Evolutionary conservation across 106 monocot genomes (phyloP), one percentile per base, ranked within the genome.

Genomic region (Cymbidium sinense): DNA sequence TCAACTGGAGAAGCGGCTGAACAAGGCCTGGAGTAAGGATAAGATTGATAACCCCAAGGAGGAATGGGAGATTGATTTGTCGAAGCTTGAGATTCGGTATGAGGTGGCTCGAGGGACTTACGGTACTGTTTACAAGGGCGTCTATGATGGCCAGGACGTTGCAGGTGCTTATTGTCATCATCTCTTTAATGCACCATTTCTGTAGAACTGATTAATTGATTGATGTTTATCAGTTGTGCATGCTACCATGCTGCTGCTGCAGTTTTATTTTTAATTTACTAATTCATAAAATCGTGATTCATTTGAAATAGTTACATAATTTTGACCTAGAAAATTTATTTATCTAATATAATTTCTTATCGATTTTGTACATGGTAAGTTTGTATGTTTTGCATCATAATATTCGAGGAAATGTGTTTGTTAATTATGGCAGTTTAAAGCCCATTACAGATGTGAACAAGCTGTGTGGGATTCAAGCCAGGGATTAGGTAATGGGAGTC

Each of bases 61-160:
- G 58, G 91, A 87, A 0, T 94, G 94, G 94, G 89, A 94, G 83
- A 94, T 94, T 25, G 91, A 94, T 77, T 44, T 80, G 15, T 61
- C 87, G 0, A 91, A 94, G 79, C 78, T 94, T 50, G 87, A 87
- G 31, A 79, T 94, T 12, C 87, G 87, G 19, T 84, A 87, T 29
- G 79, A 79, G 2, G 54, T 94, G 15, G 91, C 91, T 9, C 84
- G 83, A n/a, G 94, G 94, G 29, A 91, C 94, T 0, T 94, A 89
- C 52, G 94, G 94, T 7, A 91, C 89, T 11, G 94, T 94, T 19
- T 94, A 94, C 73, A 72, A 82, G 12, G 94, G 91, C 25, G 82
- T 70, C 1, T 91, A 91, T 61, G 89, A 91, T 76, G 84, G 77
- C 33, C 83, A 82, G 43, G 91, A 89, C 74, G 91, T 91, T 64